Evolutionary conservation across 352 stramenopile species (phyloP).

Genomic region (Phytopythium kandeliae): DNA sequence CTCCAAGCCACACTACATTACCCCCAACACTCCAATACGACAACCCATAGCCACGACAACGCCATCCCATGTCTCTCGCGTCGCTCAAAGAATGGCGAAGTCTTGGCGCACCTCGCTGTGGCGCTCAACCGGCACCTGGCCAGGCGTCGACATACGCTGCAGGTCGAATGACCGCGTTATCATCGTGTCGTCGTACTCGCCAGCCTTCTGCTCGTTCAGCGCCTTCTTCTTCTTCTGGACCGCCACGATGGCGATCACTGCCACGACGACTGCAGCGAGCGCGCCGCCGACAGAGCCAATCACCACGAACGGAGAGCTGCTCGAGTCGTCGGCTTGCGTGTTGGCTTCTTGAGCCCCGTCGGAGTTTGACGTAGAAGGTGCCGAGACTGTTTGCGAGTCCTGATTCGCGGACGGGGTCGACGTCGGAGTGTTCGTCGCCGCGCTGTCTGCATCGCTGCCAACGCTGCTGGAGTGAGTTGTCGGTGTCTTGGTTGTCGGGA

Average conservation of each 20-base stretch:
- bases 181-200: conserved; percentile 4
- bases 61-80: too few relatives aligned
- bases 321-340: conserved; percentile 9
- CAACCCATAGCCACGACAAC: background rate
- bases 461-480: conserved; percentile 6
- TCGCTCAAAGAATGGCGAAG: conserved; percentile 4
- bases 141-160: conserved; percentile 13
- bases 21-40: too few relatives aligned
- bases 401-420: conserved; percentile 10
- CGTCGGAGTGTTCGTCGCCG: conserved; percentile 7
- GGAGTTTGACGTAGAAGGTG: conserved; percentile 8
- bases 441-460: background rate
- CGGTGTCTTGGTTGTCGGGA: conserved; percentile 1
- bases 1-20: background rate
- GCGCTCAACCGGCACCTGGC: background rate
- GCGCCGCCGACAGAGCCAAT: conserved; percentile 18
- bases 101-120: conserved; percentile 1
- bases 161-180: conserved; percentile 13
- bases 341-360: conserved; percentile 17
- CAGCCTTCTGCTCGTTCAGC: conserved; percentile 15
- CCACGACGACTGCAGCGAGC: conserved; percentile 12
- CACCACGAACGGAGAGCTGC: conserved; percentile 16
- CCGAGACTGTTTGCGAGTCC: conserved; percentile 1
- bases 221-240: conserved; percentile 22
- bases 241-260: conserved; percentile 14